Conservation (phyloP, 2,329 filamentous ascomycete genomes). For the Paracoccidioides brasiliensis region DNA sequence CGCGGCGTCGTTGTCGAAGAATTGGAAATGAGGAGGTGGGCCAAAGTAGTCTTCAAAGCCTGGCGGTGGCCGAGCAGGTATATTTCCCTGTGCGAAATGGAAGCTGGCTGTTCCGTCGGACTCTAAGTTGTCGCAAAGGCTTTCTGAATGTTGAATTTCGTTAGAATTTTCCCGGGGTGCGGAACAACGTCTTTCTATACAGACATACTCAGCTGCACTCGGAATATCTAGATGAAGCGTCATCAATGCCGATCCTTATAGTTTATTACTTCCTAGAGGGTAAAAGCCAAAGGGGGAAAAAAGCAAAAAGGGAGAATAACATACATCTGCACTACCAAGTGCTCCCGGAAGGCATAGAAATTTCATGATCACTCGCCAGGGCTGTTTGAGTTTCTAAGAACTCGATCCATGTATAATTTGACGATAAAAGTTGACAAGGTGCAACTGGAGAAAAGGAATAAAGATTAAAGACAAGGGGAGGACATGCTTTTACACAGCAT, state of each 20-base stretch:
- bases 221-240: not conserved
- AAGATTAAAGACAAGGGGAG: no score
- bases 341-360: not conserved
- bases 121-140: not conserved
- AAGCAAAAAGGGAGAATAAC: not conserved
- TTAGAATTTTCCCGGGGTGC: not conserved
- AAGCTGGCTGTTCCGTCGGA: not conserved
- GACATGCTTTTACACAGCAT: no score
- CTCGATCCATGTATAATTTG: no score
- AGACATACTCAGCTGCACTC: not conserved
- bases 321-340: not conserved
- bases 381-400: no score
- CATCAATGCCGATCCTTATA: not conserved
- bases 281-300: no score
- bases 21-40: not conserved
- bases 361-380: not conserved
- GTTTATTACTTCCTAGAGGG: not conserved
- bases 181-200: no score
- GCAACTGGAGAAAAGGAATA: no score
- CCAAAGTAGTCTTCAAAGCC: conserved; percentile 4
- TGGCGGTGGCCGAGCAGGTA: not conserved
- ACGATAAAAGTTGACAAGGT: no score
- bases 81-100: not conserved
- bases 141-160: not conserved
- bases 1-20: not conserved